A percentile compares a stretch with the other conserved stretches of the same genome.
Conservation (phyloP, 1,284 basidiomycete species). For the Boletus mariae region DNA sequence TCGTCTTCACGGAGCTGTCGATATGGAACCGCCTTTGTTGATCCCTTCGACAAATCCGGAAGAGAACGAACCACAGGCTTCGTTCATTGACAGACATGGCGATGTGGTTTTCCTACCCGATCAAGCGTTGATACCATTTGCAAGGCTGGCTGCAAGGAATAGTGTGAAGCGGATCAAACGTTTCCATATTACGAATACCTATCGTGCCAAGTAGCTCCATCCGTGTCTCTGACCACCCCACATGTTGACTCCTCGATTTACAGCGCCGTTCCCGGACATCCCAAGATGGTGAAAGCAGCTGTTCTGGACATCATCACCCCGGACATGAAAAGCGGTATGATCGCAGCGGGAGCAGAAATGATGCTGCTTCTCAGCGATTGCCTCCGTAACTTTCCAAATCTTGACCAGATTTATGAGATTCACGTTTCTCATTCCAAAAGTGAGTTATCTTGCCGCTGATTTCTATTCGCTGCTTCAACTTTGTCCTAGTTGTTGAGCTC, state of each 20-base stretch:
- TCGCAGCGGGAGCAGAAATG: slow-evolving; percentile 66
- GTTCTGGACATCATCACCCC: slow-evolving; percentile 78
- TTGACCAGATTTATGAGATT: slow-evolving; percentile 63
- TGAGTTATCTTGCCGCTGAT: slow-evolving; percentile 33
- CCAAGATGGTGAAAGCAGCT: slow-evolving; percentile 65
- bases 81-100: slow-evolving; percentile 80
- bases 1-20: slow-evolving; percentile 85
- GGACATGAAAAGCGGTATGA: slow-evolving; percentile 56
- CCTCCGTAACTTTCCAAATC: slow-evolving; percentile 66
- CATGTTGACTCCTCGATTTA: slow-evolving; percentile 1
- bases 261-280: slow-evolving; percentile 67
- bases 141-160: slow-evolving; percentile 75
- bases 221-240: background rate
- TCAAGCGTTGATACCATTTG: slow-evolving; percentile 79
- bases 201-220: slow-evolving; percentile 53
- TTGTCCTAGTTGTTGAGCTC: slow-evolving; percentile 56
- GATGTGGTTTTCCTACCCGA: slow-evolving; percentile 80
- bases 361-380: slow-evolving; percentile 64
- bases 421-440: slow-evolving; percentile 72
- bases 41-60: slow-evolving; percentile 50
- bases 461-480: background rate
- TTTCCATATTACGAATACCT: slow-evolving; percentile 79
- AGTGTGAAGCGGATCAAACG: slow-evolving; percentile 83
- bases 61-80: slow-evolving; percentile 48
- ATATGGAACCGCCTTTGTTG: slow-evolving; percentile 80